A percentile compares a stretch with the other conserved stretches of the same genome.
These are phyloP conservation scores for Rhynchosporium secalis DNA, from an alignment of 2,329 filamentous ascomycete genomes.

Conservation along the genomic window DNA sequence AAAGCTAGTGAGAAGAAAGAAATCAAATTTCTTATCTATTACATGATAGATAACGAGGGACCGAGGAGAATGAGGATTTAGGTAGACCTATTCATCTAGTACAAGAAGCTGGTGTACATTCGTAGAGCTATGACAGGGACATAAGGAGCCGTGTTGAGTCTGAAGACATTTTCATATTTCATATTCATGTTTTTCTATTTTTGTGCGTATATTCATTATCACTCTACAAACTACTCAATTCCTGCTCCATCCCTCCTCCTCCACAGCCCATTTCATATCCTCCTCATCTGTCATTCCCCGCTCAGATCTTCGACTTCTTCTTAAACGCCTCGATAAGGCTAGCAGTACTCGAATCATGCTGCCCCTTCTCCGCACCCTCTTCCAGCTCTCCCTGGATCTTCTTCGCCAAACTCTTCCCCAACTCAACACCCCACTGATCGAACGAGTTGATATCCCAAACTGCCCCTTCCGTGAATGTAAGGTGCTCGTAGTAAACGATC, in stretches of 20 bases:
- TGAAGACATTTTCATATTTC: too few species aligned
- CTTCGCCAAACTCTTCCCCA: conserved; percentile 95
- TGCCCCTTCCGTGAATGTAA: conserved; percentile 96
- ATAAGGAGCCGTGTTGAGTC: too few species aligned
- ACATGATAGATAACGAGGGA: too few species aligned
- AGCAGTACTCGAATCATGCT: conserved; percentile 85
- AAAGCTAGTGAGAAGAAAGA: too few species aligned
- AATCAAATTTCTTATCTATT: too few species aligned
- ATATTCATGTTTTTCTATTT: too few species aligned
- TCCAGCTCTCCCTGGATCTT: conserved; percentile 87
- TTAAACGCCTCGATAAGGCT: conserved; percentile 92
- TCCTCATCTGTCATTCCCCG: not conserved
- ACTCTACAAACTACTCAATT: not conserved
- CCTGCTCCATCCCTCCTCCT: too few species aligned
- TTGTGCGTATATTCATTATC: not conserved
- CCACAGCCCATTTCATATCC: not conserved
- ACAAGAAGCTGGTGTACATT: too few species aligned
- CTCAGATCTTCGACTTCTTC: conserved; percentile 49
- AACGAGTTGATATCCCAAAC: conserved; percentile 99
- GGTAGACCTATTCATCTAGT: too few species aligned
- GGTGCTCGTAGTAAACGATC: conserved; percentile 98
- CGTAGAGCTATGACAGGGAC: too few species aligned
- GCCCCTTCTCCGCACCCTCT: conserved; percentile 65
- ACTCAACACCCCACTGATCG: conserved; percentile 98
- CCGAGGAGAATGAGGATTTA: too few species aligned